Evolutionary conservation across 202 grass and related monocot species (phyloP), one percentile per base, ranked within the genome.

Genomic region (Brachypodium distachyon): DNA sequence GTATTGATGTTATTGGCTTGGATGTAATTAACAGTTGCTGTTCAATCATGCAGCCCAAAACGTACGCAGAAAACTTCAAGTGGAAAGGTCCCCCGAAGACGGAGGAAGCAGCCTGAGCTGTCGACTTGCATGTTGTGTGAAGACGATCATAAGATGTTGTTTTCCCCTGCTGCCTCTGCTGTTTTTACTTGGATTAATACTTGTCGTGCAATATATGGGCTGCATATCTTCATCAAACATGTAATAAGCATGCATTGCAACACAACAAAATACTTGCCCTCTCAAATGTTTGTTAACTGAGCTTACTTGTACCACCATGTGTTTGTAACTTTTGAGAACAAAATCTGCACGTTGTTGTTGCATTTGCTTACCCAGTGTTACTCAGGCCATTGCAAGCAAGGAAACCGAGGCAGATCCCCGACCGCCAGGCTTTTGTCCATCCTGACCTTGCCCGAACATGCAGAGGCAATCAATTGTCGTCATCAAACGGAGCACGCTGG

Each of bases 51-150:
- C 66, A 92, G 91, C 40, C 61, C 27, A 94, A 97, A 69, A 68
- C 94, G 9, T 97, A 94, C 29, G 67, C 94, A 44, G 91, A 90
- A 36, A 94, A 97, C 84, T 97, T 97, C 87, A 92, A 94, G 86
- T 97, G 94, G 94, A 97, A 83, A 37, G 91, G 91, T 1, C 84
- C 82, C 26, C 82, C 87, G 25, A 90, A 83, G 81, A 29, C 77
- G 21, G 83, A 86, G 70, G 66, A 83, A 72, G 74, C 77, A 31
- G 82, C 64, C 46, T 93, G 50, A 90, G 84, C 41, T 23, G 25
- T 48, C 25, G 69, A 34, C 33, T 63, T 19, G 44, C 54, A 36
- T 51, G 52, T 17, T 77, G 34, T 73, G 6, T 33, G 65, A 65
- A 41, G 47, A 59, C 25, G 18, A 22, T 72, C 62, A 76, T 6